Conservation (phyloP, 148 eudicot genomes). For the Silene conica region DNA sequence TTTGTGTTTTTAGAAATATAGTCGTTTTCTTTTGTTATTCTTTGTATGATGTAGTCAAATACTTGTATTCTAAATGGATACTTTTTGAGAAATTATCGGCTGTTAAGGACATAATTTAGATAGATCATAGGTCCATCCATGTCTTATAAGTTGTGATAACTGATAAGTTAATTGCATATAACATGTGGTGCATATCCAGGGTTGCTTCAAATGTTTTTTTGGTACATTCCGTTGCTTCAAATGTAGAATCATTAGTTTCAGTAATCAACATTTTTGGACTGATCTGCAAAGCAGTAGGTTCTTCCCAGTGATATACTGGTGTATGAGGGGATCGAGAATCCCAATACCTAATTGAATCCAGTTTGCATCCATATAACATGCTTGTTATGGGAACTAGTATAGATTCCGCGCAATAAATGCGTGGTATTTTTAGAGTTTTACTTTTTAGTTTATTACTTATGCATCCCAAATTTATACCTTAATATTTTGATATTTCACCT, state of each 20-base stretch:
- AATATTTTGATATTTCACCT: too few relatives aligned
- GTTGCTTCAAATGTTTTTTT: not conserved
- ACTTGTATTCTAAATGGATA: not conserved
- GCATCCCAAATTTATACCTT: too few relatives aligned
- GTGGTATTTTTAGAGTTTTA: too few relatives aligned
- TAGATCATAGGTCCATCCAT: not conserved
- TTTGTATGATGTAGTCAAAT: not conserved
- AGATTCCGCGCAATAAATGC: too few relatives aligned
- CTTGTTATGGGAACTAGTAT: not conserved
- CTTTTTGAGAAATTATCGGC: not conserved
- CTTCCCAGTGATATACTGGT: not conserved
- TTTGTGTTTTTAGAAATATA: too few relatives aligned
- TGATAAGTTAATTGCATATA: not conserved
- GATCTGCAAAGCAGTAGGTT: too few relatives aligned
- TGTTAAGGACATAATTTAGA: not conserved
- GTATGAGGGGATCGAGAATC: not conserved
- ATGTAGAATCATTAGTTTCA: too few relatives aligned
- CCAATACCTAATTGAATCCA: not conserved
- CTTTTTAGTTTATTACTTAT: too few relatives aligned
- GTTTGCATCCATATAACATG: not conserved
- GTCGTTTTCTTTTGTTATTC: not conserved
- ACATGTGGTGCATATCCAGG: not conserved
- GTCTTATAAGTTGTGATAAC: not conserved
- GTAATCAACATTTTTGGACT: too few relatives aligned
- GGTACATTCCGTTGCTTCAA: too few relatives aligned